Evolutionary conservation across 805 yeast genomes (phyloP).

Genomic region (Yamadazyma kitorensis): DNA sequence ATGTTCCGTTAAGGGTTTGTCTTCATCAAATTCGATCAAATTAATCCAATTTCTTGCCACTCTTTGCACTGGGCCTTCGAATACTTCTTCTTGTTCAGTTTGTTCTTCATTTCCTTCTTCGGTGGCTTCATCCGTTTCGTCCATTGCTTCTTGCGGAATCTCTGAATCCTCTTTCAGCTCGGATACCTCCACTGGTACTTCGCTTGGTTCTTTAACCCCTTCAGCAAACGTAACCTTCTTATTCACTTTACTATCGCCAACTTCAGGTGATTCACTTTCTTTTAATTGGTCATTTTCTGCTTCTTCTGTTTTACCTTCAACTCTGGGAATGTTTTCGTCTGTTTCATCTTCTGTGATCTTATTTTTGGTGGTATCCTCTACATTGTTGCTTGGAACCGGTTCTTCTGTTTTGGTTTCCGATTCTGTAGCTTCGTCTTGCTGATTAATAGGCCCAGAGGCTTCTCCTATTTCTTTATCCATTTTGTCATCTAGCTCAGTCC

Average conservation of each 20-base stretch:
- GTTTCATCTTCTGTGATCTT: not conserved
- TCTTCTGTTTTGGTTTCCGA: not conserved
- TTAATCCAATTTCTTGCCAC: constrained; percentile 55
- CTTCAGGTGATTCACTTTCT: not conserved
- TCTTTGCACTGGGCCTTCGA: constrained; percentile 69
- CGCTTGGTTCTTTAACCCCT: constrained; percentile 5
- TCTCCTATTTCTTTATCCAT: constrained; percentile 9
- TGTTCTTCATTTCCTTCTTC: constrained; percentile 1
- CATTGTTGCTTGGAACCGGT: not conserved
- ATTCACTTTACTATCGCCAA: not conserved
- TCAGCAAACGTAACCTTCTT: constrained; percentile 14
- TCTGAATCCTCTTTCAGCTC: not conserved
- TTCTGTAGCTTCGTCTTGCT: not conserved
- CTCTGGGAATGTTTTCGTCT: not conserved
- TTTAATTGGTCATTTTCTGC: not conserved
- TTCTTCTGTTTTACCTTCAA: constrained; percentile 2
- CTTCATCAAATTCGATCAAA: constrained; percentile 47
- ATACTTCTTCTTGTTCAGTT: constrained; percentile 22
- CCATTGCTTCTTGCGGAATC: not conserved
- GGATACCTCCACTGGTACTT: not conserved
- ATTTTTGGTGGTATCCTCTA: not conserved
- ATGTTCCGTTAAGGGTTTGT: constrained; percentile 23
- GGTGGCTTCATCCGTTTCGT: constrained; percentile 2
- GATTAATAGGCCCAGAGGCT: constrained; percentile 7
- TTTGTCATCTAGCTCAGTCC: too few species aligned